Percentiles rank a stretch among this genome's conserved stretches.
These are phyloP conservation scores for Sanghuangporus baumii DNA, from an alignment of 1,284 basidiomycete species.

Conservation along the genomic window DNA sequence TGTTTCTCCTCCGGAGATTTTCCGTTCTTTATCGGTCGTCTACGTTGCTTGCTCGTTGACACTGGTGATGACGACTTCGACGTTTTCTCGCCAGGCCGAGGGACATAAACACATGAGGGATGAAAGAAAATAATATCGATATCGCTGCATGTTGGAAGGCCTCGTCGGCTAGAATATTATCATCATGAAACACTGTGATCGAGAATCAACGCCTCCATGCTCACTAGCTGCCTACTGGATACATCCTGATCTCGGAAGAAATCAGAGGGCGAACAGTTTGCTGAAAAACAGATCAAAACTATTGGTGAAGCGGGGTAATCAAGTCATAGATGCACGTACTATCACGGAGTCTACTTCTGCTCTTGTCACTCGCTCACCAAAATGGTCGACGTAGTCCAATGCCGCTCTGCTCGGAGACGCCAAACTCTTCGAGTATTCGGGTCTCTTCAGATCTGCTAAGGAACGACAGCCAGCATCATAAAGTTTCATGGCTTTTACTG, in stretches of 20 bases:
- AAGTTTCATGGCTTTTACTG: slow-evolving; percentile 18
- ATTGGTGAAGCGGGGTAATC: background rate
- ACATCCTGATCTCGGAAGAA: slow-evolving; percentile 17
- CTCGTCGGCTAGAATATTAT: slow-evolving; percentile 23
- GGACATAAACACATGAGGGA: slow-evolving; percentile 19
- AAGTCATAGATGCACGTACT: slow-evolving; percentile 9
- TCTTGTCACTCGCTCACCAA: slow-evolving; percentile 14
- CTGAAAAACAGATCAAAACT: slow-evolving; percentile 5
- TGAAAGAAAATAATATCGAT: slow-evolving; percentile 25
- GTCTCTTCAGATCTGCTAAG: slow-evolving; percentile 18
- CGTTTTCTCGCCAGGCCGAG: slow-evolving; percentile 9
- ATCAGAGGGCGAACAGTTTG: slow-evolving; percentile 8
- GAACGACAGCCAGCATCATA: slow-evolving; percentile 19
- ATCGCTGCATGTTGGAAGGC: slow-evolving; percentile 14
- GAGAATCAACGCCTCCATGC: background rate
- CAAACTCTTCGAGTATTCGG: slow-evolving; percentile 11
- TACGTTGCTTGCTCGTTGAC: background rate
- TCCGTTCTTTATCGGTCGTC: slow-evolving; percentile 5
- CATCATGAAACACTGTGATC: background rate
- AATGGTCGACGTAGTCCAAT: slow-evolving; percentile 14
- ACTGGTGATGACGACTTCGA: slow-evolving; percentile 10
- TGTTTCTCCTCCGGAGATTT: slow-evolving; percentile 17
- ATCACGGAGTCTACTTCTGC: slow-evolving; percentile 17
- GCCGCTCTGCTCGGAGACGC: slow-evolving; percentile 13
- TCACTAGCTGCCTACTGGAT: slow-evolving; percentile 21